Conservation (phyloP, 805 yeast genomes). For the Naumovozyma baii region DNA sequence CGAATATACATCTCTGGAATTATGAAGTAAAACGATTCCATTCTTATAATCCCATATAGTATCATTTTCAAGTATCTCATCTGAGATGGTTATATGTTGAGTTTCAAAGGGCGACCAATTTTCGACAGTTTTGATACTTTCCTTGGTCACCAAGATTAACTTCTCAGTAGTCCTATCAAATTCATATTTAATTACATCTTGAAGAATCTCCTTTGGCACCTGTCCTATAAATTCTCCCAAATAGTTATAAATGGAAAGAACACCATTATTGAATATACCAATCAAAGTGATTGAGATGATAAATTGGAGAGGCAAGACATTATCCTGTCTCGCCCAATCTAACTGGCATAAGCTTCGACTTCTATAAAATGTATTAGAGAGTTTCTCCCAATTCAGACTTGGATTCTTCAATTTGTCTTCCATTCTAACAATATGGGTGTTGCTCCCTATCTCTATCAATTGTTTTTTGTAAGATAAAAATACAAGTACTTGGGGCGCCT, state of each 20-base stretch:
- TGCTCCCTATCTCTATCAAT: too few species aligned
- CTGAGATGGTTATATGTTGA: conserved; percentile 6
- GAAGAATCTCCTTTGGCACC: conserved; percentile 7
- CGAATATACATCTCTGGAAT: conserved; percentile 18
- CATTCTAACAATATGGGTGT: background rate
- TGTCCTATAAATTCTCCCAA: conserved; percentile 19
- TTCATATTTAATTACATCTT: conserved; percentile 12
- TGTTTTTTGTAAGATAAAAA: too few species aligned
- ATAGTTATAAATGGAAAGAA: conserved; percentile 33
- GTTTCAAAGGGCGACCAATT: conserved; percentile 18
- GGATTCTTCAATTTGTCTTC: conserved; percentile 22
- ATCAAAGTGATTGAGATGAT: conserved; percentile 35
- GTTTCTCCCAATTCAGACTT: conserved; percentile 64
- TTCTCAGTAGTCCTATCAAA: conserved; percentile 15
- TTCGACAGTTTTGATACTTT: conserved; percentile 10
- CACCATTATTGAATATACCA: conserved; percentile 30
- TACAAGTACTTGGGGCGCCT: too few species aligned
- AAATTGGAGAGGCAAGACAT: conserved; percentile 12
- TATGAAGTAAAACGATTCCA: conserved; percentile 12
- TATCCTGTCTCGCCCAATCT: conserved; percentile 13
- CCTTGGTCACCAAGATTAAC: conserved; percentile 12
- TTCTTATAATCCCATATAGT: conserved; percentile 25
- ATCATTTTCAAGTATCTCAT: conserved; percentile 9
- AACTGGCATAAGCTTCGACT: conserved; percentile 30
- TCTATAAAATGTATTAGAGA: conserved; percentile 61